These are phyloP conservation scores for Globisporangium takayamanum DNA, from an alignment of 352 stramenopile species.

Conservation along the genomic window DNA sequence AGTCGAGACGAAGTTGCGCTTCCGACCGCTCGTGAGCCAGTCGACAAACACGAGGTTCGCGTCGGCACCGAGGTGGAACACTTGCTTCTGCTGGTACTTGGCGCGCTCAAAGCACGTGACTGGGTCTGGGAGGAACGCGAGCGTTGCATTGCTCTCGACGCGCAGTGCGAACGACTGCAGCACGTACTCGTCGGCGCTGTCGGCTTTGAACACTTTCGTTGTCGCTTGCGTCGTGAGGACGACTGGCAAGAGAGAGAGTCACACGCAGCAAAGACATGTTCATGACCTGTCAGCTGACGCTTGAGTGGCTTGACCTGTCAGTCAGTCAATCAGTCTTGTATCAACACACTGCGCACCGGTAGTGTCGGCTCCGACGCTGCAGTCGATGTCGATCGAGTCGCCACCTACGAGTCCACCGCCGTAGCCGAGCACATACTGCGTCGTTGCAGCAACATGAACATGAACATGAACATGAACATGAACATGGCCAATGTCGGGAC, in stretches of 20 bases:
- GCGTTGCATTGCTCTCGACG: slow-evolving; percentile 42
- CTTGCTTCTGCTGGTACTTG: slow-evolving; percentile 62
- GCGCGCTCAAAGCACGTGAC: slow-evolving; percentile 76
- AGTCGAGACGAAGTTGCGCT: slow-evolving; percentile 69
- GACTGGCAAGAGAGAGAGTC: slow-evolving; percentile 21
- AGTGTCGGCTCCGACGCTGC: slow-evolving; percentile 30
- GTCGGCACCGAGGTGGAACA: slow-evolving; percentile 38
- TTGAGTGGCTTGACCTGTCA: neutral
- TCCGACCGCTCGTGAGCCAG: slow-evolving; percentile 81
- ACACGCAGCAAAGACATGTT: neutral
- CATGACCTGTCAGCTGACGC: too few relatives aligned
- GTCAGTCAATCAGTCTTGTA: neutral
- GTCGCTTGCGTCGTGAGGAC: slow-evolving; percentile 77
- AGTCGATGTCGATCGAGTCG: slow-evolving; percentile 66
- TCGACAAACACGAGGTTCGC: slow-evolving; percentile 76
- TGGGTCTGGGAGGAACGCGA: slow-evolving; percentile 72
- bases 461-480: neutral
- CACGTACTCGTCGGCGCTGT: slow-evolving; percentile 33
- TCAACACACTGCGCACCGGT: slow-evolving; percentile 29
- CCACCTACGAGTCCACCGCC: slow-evolving; percentile 72
- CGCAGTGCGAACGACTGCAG: slow-evolving; percentile 49
- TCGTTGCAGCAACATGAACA: neutral
- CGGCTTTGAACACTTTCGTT: slow-evolving; percentile 85
- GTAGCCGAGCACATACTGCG: slow-evolving; percentile 81
- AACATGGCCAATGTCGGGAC: neutral